phyloP scores from a whole-genome alignment of 2,329 filamentous ascomycete species.

The Monosporascus sp. region DNA sequence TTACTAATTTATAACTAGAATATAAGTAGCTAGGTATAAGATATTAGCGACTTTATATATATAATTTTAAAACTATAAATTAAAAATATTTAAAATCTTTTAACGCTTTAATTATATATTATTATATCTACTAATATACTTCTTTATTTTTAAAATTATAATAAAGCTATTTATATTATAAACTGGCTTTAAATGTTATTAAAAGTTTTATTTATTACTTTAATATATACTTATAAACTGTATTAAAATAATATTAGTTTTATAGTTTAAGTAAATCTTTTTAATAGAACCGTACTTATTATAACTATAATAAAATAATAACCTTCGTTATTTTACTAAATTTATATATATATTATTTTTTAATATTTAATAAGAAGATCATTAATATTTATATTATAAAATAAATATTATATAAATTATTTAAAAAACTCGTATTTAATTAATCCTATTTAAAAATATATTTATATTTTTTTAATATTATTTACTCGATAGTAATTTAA shows the following conservation, averaged over 20 bases:
- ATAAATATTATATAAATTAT: conserved; percentile 2
- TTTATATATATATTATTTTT: neutral
- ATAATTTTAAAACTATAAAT: neutral
- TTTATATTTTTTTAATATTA: neutral
- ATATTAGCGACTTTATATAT: too few species aligned
- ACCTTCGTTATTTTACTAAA: conserved; percentile 2
- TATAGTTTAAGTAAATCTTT: too few species aligned
- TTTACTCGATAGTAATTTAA: neutral
- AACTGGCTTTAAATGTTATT: too few species aligned
- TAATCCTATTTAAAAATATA: conserved; percentile 3
- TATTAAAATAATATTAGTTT: too few species aligned
- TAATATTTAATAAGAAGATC: conserved; percentile 5
- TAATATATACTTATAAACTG: too few species aligned
- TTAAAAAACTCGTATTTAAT: conserved; percentile 5
- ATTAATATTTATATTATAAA: conserved; percentile 5
- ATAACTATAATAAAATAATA: conserved; percentile 2
- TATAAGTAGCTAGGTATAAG: too few species aligned
- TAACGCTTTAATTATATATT: conserved; percentile 4
- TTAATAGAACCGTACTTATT: neutral
- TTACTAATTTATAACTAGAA: too few species aligned
- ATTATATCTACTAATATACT: conserved; percentile 6
- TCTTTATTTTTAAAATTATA: too few species aligned
- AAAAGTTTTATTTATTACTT: too few species aligned
- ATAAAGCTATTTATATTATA: conserved; percentile 1
- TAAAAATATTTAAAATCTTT: conserved; percentile 12